Evolutionary conservation across 345 rosid genomes (phyloP).

Genomic region (Gossypium stocksii): DNA sequence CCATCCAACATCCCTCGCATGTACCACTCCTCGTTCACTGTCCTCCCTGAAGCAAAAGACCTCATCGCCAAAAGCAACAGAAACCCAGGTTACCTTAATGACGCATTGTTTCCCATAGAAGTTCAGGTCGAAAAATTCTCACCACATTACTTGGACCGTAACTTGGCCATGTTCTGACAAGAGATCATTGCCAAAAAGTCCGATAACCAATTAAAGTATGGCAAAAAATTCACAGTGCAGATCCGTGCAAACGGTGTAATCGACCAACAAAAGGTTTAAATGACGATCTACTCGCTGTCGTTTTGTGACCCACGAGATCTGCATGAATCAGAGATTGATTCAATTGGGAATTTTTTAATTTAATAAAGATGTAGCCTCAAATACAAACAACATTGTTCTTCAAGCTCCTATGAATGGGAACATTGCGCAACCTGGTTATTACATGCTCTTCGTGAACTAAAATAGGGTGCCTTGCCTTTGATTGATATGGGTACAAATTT

Average conservation of each 20-base stretch:
- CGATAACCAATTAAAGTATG: constrained; percentile 21
- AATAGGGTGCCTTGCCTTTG: constrained; percentile 32
- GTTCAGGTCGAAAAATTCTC: constrained; percentile 65
- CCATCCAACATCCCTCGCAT: constrained; percentile 48
- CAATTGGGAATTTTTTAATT: constrained; percentile 5
- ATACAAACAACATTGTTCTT: background rate
- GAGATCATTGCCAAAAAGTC: constrained; percentile 18
- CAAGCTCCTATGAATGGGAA: constrained; percentile 24
- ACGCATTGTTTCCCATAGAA: constrained; percentile 60
- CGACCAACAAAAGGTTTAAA: constrained; percentile 19
- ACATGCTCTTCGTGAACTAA: constrained; percentile 33
- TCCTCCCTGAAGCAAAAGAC: constrained; percentile 54
- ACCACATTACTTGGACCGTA: constrained; percentile 61
- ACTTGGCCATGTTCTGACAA: constrained; percentile 26
- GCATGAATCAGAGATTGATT: constrained; percentile 60
- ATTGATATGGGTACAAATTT: constrained; percentile 33
- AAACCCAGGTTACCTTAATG: constrained; percentile 45
- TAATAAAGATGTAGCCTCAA: background rate
- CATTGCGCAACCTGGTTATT: constrained; percentile 47
- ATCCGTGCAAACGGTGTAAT: background rate
- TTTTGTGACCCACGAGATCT: constrained; percentile 65
- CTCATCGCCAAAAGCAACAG: constrained; percentile 67
- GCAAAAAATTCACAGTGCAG: constrained; percentile 21
- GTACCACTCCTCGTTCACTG: constrained; percentile 56
- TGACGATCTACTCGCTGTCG: constrained; percentile 54